A percentile compares a stretch with the other conserved stretches of the same genome.
Conservation (phyloP, 179 eudicot genomes). For the Corrigiola litoralis region DNA sequence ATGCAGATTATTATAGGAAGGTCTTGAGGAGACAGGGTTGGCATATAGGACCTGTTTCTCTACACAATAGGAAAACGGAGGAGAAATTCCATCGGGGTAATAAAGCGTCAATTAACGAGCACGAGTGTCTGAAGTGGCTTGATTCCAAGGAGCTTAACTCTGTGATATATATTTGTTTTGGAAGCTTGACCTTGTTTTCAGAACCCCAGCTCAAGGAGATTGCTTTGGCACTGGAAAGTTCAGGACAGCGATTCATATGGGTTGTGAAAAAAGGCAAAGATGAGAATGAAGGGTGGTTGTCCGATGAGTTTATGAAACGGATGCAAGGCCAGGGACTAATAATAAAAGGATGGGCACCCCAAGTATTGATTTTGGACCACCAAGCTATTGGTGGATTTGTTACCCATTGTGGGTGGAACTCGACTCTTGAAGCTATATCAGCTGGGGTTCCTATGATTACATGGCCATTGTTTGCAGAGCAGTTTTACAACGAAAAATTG, state of each 20-base stretch:
- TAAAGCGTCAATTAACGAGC: constrained; percentile 18
- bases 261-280: constrained; percentile 16
- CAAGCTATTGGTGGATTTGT: constrained; percentile 27
- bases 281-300: constrained; percentile 14
- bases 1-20: constrained; percentile 16
- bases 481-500: constrained; percentile 29
- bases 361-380: constrained; percentile 26
- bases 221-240: constrained; percentile 34
- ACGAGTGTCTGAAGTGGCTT: constrained; percentile 35
- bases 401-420: constrained; percentile 39
- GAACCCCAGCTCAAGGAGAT: constrained; percentile 30
- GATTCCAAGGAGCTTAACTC: constrained; percentile 29
- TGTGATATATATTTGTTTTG: constrained; percentile 39
- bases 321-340: constrained; percentile 19
- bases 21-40: constrained; percentile 16
- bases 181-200: constrained; percentile 20
- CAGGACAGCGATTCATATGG: constrained; percentile 40
- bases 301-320: constrained; percentile 29
- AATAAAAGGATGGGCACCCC: constrained; percentile 35
- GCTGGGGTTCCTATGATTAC: constrained; percentile 32
- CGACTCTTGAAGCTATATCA: constrained; percentile 26
- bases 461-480: constrained; percentile 29
- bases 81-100: constrained; percentile 16
- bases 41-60: constrained; percentile 29
- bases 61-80: constrained; percentile 17